These are phyloP conservation scores for Rugonectria rugulosa DNA, from an alignment of 2,329 filamentous ascomycete species.

Conservation along the genomic window DNA sequence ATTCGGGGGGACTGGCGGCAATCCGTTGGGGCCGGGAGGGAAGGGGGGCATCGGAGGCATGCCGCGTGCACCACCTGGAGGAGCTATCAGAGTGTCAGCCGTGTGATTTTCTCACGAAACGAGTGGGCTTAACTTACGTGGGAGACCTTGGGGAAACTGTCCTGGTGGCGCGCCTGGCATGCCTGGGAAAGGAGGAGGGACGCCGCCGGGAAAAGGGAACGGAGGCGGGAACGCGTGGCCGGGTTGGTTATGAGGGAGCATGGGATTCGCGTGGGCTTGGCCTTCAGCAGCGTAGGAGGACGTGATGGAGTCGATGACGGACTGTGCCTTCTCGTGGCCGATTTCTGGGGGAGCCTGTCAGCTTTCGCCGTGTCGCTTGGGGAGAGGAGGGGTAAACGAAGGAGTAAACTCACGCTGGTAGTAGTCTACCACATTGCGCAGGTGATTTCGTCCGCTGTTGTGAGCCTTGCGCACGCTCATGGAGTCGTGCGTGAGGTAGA, in stretches of 20 bases:
- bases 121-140: conserved; percentile 57
- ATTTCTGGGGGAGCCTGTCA: conserved; percentile 71
- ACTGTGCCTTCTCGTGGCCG: conserved; percentile 97
- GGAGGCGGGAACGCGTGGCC: conserved; percentile 60
- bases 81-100: conserved; percentile 42
- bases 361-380: conserved; percentile 11
- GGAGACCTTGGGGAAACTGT: conserved; percentile 50
- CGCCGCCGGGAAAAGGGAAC: conserved; percentile 69
- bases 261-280: conserved; percentile 84
- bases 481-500: conserved; percentile 99
- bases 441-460: conserved; percentile 94
- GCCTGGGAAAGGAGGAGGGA: conserved; percentile 67
- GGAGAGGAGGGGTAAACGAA: not conserved
- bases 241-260: conserved; percentile 76
- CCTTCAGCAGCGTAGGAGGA: conserved; percentile 95
- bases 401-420: conserved; percentile 77
- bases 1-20: conserved; percentile 51
- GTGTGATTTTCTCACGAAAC: not conserved
- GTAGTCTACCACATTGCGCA: conserved; percentile 98
- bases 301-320: conserved; percentile 97
- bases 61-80: conserved; percentile 61
- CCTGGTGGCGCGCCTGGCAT: conserved; percentile 54
- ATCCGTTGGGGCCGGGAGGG: conserved; percentile 52
- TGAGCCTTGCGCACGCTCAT: conserved; percentile 99
- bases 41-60: conserved; percentile 55